phyloP scores from a whole-genome alignment of 768 basidiomycete species.

The Fomitopsis serialis region DNA sequence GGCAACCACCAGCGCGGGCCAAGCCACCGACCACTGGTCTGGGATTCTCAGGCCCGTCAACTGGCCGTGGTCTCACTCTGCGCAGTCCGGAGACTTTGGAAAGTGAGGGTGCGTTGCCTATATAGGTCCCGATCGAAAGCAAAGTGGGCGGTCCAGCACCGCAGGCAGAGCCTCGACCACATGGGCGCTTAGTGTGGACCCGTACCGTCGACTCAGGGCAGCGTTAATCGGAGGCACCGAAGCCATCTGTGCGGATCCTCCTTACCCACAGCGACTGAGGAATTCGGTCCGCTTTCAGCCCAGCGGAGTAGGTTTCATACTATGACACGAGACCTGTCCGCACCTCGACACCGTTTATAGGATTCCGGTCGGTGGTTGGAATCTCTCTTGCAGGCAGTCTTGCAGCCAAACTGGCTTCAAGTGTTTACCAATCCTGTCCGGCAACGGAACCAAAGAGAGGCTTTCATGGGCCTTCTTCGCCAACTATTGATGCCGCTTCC shows the following conservation, averaged over 20 bases:
- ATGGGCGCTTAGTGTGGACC: neutral
- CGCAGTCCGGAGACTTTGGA: neutral
- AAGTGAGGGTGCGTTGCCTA: neutral
- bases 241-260: neutral
- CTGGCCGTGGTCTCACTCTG: neutral
- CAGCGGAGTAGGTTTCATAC: neutral
- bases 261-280: neutral
- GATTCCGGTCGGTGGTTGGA: no score
- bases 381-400: no score
- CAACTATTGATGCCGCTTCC: neutral
- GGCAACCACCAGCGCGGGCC: no score
- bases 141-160: neutral
- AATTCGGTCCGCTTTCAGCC: neutral
- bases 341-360: no score
- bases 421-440: neutral
- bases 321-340: no score
- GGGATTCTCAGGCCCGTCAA: neutral
- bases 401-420: neutral
- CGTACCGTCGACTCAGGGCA: neutral
- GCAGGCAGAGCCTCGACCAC: neutral
- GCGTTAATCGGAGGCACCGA: neutral
- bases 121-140: neutral
- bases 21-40: neutral
- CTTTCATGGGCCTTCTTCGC: neutral
- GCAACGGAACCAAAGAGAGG: neutral